phyloP scores from a whole-genome alignment of 2,329 filamentous ascomycete genomes.

The Neonectria sp. region DNA sequence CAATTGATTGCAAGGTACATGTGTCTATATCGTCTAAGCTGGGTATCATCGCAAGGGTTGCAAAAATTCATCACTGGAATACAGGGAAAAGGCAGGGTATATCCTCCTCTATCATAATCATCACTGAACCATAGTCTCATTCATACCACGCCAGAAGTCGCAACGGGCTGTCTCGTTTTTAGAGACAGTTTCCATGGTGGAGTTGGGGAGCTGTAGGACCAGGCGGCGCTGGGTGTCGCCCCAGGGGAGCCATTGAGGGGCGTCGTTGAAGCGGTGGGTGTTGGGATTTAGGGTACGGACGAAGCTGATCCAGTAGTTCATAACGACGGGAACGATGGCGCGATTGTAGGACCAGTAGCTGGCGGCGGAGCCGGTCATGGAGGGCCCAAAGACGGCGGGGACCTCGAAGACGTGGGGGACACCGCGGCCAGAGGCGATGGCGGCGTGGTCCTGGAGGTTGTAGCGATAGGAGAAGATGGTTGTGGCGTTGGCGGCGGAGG shows the following conservation, averaged over 20 bases:
- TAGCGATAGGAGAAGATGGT: conserved; percentile 64
- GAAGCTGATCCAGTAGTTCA: conserved; percentile 67
- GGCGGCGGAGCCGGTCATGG: conserved; percentile 42
- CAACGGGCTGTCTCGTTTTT: conserved; percentile 56
- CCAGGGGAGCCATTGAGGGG: conserved; percentile 62
- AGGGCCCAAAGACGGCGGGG: conserved; percentile 65
- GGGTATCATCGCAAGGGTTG: conserved; percentile 37
- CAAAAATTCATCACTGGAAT: conserved; percentile 11
- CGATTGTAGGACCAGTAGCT: conserved; percentile 64
- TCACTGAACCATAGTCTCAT: conserved; percentile 47
- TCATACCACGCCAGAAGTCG: conserved; percentile 58
- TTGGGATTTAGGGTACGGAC: conserved; percentile 63
- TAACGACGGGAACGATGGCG: conserved; percentile 61
- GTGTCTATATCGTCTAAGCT: neutral
- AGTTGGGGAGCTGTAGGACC: conserved; percentile 56
- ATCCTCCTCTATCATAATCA: conserved; percentile 21
- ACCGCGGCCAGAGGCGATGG: conserved; percentile 57
- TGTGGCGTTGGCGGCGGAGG: conserved; percentile 31
- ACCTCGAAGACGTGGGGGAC: conserved; percentile 65
- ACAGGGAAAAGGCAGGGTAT: conserved; percentile 10
- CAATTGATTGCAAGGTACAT: neutral
- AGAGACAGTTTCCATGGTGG: conserved; percentile 57
- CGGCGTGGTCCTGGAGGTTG: conserved; percentile 60
- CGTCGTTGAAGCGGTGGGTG: conserved; percentile 46
- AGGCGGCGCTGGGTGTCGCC: conserved; percentile 50